These are phyloP conservation scores for Corylus avellana DNA, from an alignment of 306 rosid species.

Conservation along the genomic window DNA sequence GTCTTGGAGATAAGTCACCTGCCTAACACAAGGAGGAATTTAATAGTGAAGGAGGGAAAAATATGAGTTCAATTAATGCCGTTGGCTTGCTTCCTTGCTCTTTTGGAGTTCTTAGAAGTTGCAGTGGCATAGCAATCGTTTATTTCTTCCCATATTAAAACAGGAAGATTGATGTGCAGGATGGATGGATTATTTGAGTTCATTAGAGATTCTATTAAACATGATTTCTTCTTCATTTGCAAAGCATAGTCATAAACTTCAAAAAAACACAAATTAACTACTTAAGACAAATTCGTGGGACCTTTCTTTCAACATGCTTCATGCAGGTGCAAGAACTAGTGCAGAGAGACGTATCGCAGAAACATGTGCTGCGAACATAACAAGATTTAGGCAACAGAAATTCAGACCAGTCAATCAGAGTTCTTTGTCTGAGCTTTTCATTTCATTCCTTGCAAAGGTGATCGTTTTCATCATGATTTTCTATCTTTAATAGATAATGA, in stretches of 20 bases:
- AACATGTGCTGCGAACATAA: constrained; percentile 57
- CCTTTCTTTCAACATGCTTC: constrained; percentile 22
- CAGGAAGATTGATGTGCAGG: too few species aligned
- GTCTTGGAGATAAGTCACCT: neutral
- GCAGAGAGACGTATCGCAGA: constrained; percentile 56
- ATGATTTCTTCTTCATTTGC: too few species aligned
- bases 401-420: constrained; percentile 53
- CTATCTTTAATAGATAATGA: constrained; percentile 10
- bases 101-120: neutral
- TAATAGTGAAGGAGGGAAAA: neutral
- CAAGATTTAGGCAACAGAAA: constrained; percentile 35
- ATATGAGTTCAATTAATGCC: too few species aligned
- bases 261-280: constrained; percentile 2
- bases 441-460: constrained; percentile 74
- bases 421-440: constrained; percentile 73
- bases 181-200: too few species aligned
- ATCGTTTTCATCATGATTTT: constrained; percentile 7
- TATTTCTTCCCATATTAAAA: too few species aligned
- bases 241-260: too few species aligned
- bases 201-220: too few species aligned
- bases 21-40: neutral
- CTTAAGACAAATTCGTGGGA: constrained; percentile 7
- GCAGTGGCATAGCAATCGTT: neutral
- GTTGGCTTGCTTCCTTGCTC: too few species aligned
- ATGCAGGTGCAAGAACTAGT: constrained; percentile 72